Conservation (phyloP, 805 yeast genomes). For the Metschnikowia chrysomelidarum region DNA sequence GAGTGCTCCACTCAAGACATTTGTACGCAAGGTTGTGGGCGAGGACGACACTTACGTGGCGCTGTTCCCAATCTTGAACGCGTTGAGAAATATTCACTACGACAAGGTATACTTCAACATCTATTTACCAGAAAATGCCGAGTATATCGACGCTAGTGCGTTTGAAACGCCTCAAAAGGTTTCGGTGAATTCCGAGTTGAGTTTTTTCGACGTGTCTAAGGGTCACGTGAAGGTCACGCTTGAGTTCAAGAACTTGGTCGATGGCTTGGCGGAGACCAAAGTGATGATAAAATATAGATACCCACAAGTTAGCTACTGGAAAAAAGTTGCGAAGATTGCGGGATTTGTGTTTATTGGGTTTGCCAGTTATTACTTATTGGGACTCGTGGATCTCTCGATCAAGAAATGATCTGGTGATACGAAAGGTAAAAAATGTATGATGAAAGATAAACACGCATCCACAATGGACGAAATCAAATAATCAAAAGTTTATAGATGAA, state of each 20-base stretch:
- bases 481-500: too few species aligned
- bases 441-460: too few species aligned
- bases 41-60: constrained; percentile 53
- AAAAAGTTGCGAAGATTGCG: constrained; percentile 67
- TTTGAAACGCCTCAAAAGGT: constrained; percentile 46
- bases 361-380: constrained; percentile 48
- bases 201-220: constrained; percentile 67
- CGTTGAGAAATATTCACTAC: constrained; percentile 69
- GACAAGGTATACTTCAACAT: constrained; percentile 57
- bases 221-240: constrained; percentile 80
- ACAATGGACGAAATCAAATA: too few species aligned
- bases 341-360: constrained; percentile 60
- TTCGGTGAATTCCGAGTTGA: constrained; percentile 38
- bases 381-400: constrained; percentile 34
- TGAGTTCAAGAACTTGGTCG: constrained; percentile 59
- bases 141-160: constrained; percentile 51
- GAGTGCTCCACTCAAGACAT: constrained; percentile 59
- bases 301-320: constrained; percentile 48
- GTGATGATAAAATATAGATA: constrained; percentile 64
- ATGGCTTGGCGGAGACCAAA: constrained; percentile 57
- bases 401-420: constrained; percentile 6
- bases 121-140: constrained; percentile 86
- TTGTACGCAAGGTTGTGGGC: constrained; percentile 41
- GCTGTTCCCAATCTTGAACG: constrained; percentile 69
- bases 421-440: too few species aligned